phyloP scores from a whole-genome alignment of 2,329 filamentous ascomycete genomes.

The Cladophialophora yegresii region DNA sequence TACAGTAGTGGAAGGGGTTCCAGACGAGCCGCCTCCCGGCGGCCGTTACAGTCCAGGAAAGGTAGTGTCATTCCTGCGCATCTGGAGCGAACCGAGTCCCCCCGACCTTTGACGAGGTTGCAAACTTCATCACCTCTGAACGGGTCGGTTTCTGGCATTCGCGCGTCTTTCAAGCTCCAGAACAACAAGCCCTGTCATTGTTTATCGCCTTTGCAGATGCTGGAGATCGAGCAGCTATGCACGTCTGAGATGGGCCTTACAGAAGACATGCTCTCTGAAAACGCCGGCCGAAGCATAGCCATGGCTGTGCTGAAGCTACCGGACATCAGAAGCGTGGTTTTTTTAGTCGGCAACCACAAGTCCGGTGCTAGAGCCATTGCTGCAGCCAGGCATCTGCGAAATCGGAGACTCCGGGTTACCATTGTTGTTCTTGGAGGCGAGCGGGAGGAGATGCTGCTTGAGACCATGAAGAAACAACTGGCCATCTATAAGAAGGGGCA shows the following conservation, averaged over 20 bases:
- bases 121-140: constrained; percentile 48
- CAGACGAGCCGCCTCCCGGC: constrained; percentile 46
- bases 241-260: constrained; percentile 82
- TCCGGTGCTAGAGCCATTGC: constrained; percentile 82
- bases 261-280: constrained; percentile 89
- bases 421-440: constrained; percentile 84
- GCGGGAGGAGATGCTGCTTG: constrained; percentile 75
- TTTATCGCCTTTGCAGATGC: constrained; percentile 74
- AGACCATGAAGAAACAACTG: constrained; percentile 77
- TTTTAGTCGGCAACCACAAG: constrained; percentile 95
- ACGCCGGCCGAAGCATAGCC: constrained; percentile 83
- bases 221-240: constrained; percentile 88
- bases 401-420: constrained; percentile 77
- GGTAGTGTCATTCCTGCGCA: constrained; percentile 47
- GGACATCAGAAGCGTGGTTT: constrained; percentile 54
- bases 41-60: constrained; percentile 46
- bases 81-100: constrained; percentile 37
- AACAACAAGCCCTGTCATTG: constrained; percentile 59
- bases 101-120: constrained; percentile 32
- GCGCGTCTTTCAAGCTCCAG: constrained; percentile 53
- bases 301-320: constrained; percentile 71
- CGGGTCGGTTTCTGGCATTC: constrained; percentile 38
- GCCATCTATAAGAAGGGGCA: constrained; percentile 82
- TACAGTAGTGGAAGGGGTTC: constrained; percentile 52
- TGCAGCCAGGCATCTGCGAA: constrained; percentile 81